These are phyloP conservation scores for Sporothrix euskadiensis DNA, from an alignment of 2,329 filamentous ascomycete species.

Conservation along the genomic window DNA sequence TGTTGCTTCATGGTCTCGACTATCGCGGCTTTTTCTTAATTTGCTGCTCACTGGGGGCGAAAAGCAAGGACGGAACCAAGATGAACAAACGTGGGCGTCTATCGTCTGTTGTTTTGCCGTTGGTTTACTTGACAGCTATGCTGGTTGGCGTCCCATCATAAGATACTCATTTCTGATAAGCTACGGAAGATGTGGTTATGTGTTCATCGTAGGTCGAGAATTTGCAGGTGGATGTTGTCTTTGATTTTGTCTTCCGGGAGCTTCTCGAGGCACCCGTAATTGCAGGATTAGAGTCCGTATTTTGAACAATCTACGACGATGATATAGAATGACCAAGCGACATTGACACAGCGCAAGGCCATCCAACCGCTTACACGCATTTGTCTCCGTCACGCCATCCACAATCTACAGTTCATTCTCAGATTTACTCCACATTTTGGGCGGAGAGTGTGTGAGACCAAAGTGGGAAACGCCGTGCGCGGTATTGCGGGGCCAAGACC, in stretches of 20 bases:
- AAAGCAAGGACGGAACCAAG: constrained; percentile 14
- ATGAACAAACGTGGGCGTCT: constrained; percentile 1
- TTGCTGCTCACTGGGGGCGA: constrained; percentile 14
- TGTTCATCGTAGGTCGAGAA: not conserved
- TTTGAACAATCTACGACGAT: not conserved
- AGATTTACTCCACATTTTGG: not conserved
- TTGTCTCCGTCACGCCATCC: not conserved
- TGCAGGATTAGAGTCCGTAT: not conserved
- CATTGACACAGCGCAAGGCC: not conserved
- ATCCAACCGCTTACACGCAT: constrained; percentile 10
- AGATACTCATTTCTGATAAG: constrained; percentile 9
- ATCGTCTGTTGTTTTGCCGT: not conserved
- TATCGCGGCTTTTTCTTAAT: not conserved
- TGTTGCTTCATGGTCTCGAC: not conserved
- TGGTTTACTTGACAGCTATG: not conserved
- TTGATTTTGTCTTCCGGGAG: not conserved
- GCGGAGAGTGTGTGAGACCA: not conserved
- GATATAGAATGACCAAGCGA: not conserved
- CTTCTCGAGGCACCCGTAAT: not conserved
- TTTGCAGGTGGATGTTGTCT: not conserved
- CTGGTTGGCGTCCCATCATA: too few relatives aligned
- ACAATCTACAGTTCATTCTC: not conserved
- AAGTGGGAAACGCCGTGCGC: not conserved
- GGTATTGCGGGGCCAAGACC: not conserved
- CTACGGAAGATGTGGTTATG: not conserved